Evolutionary conservation across 2,329 filamentous ascomycete species (phyloP).

Genomic region (Exophiala alcalophila): DNA sequence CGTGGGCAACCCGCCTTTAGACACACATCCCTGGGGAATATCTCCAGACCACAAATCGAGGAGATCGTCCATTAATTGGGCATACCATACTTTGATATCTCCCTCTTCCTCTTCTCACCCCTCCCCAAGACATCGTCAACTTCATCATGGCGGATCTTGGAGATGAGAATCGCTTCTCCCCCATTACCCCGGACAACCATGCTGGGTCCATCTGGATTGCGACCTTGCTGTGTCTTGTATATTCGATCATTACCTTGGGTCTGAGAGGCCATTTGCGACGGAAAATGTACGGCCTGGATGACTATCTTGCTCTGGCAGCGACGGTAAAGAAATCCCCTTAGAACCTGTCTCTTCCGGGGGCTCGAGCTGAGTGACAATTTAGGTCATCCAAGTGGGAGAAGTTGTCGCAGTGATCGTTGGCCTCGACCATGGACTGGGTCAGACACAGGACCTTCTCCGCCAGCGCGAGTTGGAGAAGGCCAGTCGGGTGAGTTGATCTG

Average conservation of each 20-base stretch:
- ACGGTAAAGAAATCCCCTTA: conserved; percentile 11
- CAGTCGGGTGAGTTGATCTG: conserved; percentile 14
- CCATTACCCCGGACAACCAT: conserved; percentile 26
- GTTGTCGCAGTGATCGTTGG: conserved; percentile 29
- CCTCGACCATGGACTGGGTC: conserved; percentile 31
- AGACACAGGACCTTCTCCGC: conserved; percentile 22
- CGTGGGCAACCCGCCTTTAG: no score
- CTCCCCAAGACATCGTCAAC: no score
- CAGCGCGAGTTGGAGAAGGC: conserved; percentile 13
- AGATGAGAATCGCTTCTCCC: conserved; percentile 20
- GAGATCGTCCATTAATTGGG: no score
- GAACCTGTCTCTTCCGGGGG: neutral
- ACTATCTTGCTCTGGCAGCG: conserved; percentile 21
- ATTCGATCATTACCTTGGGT: conserved; percentile 22
- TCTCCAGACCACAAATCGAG: no score
- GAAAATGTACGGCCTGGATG: conserved; percentile 25
- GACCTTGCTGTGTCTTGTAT: conserved; percentile 25
- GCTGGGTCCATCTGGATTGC: conserved; percentile 27
- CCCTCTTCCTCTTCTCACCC: neutral
- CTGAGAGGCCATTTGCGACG: conserved; percentile 22
- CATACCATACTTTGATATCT: neutral
- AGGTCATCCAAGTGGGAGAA: conserved; percentile 30
- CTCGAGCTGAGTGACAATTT: neutral
- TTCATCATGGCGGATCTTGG: conserved; percentile 9
- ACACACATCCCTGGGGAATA: no score